A percentile compares a stretch with the other conserved stretches of the same genome.
Evolutionary conservation across 805 yeast species (phyloP).

Genomic region (Nakazawaea ishiwadae): DNA sequence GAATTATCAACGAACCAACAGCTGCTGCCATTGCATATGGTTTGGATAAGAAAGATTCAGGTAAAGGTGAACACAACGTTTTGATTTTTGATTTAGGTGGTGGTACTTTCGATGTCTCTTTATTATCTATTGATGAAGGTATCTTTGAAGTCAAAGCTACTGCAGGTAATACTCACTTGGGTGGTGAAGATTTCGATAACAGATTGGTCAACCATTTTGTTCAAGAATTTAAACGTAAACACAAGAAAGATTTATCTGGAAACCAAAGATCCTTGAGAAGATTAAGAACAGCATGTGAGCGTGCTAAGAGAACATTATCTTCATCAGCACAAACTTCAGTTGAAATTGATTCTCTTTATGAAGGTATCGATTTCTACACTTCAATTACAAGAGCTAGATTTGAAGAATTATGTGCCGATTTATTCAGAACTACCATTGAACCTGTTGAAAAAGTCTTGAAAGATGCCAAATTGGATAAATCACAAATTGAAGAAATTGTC

Average conservation of each 20-base stretch:
- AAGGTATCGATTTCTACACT: constrained; percentile 95
- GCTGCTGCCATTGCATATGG: constrained; percentile 87
- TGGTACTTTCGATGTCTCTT: constrained; percentile 80
- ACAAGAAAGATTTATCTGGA: constrained; percentile 87
- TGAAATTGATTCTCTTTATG: constrained; percentile 91
- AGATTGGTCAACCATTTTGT: constrained; percentile 84
- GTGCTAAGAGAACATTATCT: constrained; percentile 98
- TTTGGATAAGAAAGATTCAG: constrained; percentile 44
- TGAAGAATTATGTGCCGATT: constrained; percentile 92
- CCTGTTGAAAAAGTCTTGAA: constrained; percentile 92
- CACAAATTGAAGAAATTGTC: constrained; percentile 79
- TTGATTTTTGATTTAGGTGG: constrained; percentile 78
- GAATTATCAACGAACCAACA: constrained; percentile 82
- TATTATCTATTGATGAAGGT: constrained; percentile 73
- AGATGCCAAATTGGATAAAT: constrained; percentile 79
- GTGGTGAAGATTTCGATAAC: constrained; percentile 84
- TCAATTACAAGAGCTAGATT: constrained; percentile 96
- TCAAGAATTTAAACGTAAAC: constrained; percentile 95
- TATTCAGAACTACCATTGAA: constrained; percentile 89
- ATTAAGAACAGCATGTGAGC: constrained; percentile 98
- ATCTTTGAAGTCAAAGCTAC: constrained; percentile 81
- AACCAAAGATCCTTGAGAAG: constrained; percentile 98
- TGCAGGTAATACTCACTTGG: constrained; percentile 80
- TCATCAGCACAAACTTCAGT: constrained; percentile 93
- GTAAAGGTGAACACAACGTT: constrained; percentile 42